phyloP scores from a whole-genome alignment of 1,284 basidiomycete genomes.

The Polyporus tsugae region DNA sequence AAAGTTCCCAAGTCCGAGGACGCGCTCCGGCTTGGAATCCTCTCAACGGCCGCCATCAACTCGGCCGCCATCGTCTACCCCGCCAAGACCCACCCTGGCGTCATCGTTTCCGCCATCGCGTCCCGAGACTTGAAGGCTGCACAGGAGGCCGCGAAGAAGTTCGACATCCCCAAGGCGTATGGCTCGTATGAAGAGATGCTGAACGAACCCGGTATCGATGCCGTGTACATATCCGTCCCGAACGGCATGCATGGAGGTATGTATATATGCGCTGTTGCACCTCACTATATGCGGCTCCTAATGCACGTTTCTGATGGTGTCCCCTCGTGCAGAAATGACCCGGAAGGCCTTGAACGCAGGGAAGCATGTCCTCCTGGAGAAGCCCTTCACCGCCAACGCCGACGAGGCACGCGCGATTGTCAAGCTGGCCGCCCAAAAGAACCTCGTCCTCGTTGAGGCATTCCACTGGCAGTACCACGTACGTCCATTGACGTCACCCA shows the following conservation, averaged over 20 bases:
- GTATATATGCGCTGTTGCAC: slow-evolving; percentile 36
- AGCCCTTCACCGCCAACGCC: slow-evolving; percentile 67
- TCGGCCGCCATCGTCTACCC: slow-evolving; percentile 64
- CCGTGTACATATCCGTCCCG: slow-evolving; percentile 62
- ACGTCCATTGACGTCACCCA: background rate
- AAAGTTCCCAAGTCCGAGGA: slow-evolving; percentile 14
- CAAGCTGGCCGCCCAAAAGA: slow-evolving; percentile 43
- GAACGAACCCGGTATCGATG: slow-evolving; percentile 67
- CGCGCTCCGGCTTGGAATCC: slow-evolving; percentile 62
- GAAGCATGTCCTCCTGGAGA: slow-evolving; percentile 80
- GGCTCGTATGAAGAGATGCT: slow-evolving; percentile 62
- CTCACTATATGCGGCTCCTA: slow-evolving; percentile 53
- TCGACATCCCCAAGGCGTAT: slow-evolving; percentile 65
- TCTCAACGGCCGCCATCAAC: slow-evolving; percentile 72
- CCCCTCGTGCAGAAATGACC: slow-evolving; percentile 56
- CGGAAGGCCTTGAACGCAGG: slow-evolving; percentile 75
- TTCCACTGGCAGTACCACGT: slow-evolving; percentile 42
- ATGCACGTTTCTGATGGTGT: slow-evolving; percentile 48
- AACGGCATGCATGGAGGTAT: slow-evolving; percentile 45
- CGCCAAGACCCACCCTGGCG: slow-evolving; percentile 65
- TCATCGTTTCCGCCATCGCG: slow-evolving; percentile 66
- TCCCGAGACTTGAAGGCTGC: slow-evolving; percentile 63
- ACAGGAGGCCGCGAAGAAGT: slow-evolving; percentile 61
- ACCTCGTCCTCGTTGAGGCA: slow-evolving; percentile 49
- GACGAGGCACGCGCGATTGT: slow-evolving; percentile 59